These are phyloP conservation scores for Erodium texanum DNA, from an alignment of 441 rosid genomes.

Conservation along the genomic window DNA sequence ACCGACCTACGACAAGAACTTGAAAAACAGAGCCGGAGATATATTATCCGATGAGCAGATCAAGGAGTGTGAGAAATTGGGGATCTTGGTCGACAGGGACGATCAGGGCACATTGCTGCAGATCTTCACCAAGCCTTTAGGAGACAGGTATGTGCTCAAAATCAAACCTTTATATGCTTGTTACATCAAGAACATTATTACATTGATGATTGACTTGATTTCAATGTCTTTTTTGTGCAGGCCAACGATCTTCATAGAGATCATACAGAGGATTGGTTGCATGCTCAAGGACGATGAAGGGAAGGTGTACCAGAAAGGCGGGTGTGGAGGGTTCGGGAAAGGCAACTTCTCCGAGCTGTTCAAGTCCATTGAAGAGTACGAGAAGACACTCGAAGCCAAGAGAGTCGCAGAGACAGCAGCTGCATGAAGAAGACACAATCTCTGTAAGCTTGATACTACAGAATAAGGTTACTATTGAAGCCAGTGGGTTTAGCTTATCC, in stretches of 20 bases:
- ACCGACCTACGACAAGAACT: conserved; percentile 66
- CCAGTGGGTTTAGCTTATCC: too few species aligned
- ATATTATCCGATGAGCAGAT: conserved; percentile 73
- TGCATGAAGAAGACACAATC: conserved; percentile 11
- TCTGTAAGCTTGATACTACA: background rate
- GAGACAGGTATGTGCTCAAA: conserved; percentile 51
- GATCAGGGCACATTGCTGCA: conserved; percentile 95
- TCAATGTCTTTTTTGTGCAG: conserved; percentile 34
- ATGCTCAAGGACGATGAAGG: conserved; percentile 65
- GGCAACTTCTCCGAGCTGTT: conserved; percentile 94
- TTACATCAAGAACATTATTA: too few species aligned
- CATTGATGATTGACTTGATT: too few species aligned
- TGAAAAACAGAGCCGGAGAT: conserved; percentile 66
- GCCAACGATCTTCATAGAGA: conserved; percentile 91
- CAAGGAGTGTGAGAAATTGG: conserved; percentile 74
- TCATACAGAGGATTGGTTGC: conserved; percentile 88
- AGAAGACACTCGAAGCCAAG: conserved; percentile 70
- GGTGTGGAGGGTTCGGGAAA: conserved; percentile 93
- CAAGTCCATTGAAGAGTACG: conserved; percentile 91
- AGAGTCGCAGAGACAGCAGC: conserved; percentile 22
- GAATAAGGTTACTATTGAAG: background rate
- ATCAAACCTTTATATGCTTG: too few species aligned
- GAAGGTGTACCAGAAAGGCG: conserved; percentile 72
- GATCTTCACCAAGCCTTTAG: conserved; percentile 87
- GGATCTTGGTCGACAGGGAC: conserved; percentile 85